Base-by-base conservation (phyloP, 305 asterid genomes). In the Fraxinus latifolia region DNA sequence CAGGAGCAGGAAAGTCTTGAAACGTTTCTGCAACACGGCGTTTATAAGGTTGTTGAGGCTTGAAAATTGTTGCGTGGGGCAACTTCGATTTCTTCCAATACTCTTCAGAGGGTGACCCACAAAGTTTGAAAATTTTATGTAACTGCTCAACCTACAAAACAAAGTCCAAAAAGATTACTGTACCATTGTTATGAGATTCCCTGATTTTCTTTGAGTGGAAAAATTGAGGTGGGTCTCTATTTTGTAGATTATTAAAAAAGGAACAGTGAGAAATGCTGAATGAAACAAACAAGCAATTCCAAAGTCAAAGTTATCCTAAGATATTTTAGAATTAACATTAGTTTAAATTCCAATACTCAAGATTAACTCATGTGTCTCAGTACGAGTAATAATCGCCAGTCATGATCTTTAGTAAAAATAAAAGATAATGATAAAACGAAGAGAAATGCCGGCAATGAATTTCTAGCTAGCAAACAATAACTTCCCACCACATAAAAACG, bases 31-130 rank as follows among this genome's bases (percentile, higher is more conserved):
- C 89, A 85, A 95, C 97, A 76, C 96, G 89, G 7, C 97, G 92
- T 80, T 87, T 91, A 87, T 95, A 93, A 76, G 97, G 97, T 85
- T 91, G 98, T 84, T 92, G 97, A 77, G 97, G 98, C 88, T 95
- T 95, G 88, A 95, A 95, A 77, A 93, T 90, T 37, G 96, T 91
- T 53, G 98, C 93, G 83, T 92, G 91, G 14, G 97, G 97, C 86
- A 95, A 87, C 89, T 92, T 93, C 5, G 95, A 91, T 83, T 91
- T 95, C 88, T 89, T 92, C 99, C 99, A 95, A 80, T 93, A 93
- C 85, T 95, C 96, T 86, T 93, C 97, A 5, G 92, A 88, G 11
- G 98, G 98, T 32, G 98, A 93, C 44, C 98, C 98, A 81, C 98
- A 95, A 71, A 95, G 93, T 86, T 95, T 95, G 87, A 93, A 95